These are phyloP conservation scores for Monosporascus sp. DNA, from an alignment of 2,329 filamentous ascomycete genomes.

Conservation along the genomic window DNA sequence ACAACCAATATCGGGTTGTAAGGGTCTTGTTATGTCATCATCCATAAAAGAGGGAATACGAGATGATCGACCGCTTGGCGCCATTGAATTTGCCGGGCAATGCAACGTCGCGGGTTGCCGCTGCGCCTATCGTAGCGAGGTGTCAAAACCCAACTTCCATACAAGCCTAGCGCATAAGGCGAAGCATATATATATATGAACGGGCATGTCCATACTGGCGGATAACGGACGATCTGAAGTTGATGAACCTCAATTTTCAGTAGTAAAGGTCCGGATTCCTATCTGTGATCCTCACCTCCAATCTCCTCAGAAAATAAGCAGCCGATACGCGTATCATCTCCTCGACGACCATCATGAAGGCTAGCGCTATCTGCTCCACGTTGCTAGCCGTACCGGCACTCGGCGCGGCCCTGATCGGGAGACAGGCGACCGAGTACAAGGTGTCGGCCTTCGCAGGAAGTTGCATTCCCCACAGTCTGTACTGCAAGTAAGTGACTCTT, in stretches of 20 bases:
- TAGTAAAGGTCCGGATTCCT: neutral
- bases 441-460: conserved; percentile 16
- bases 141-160: neutral
- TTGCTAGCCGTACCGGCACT: conserved; percentile 12
- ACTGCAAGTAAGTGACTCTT: conserved; percentile 11
- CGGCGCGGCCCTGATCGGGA: conserved; percentile 9
- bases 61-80: neutral
- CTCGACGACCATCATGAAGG: conserved; percentile 9
- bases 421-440: conserved; percentile 9
- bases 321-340: neutral
- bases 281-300: neutral
- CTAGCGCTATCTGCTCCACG: conserved; percentile 9
- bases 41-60: neutral
- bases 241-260: neutral
- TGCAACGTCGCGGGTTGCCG: neutral
- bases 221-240: no score
- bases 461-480: conserved; percentile 19
- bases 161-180: neutral
- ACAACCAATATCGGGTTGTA: neutral
- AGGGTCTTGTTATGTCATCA: neutral
- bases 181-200: neutral
- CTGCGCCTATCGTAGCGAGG: neutral
- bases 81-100: neutral
- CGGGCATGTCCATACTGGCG: neutral
- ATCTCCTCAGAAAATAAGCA: neutral